Conservation (phyloP, 202 grass and related monocot genomes). For the Alloteropsis angusta region DNA sequence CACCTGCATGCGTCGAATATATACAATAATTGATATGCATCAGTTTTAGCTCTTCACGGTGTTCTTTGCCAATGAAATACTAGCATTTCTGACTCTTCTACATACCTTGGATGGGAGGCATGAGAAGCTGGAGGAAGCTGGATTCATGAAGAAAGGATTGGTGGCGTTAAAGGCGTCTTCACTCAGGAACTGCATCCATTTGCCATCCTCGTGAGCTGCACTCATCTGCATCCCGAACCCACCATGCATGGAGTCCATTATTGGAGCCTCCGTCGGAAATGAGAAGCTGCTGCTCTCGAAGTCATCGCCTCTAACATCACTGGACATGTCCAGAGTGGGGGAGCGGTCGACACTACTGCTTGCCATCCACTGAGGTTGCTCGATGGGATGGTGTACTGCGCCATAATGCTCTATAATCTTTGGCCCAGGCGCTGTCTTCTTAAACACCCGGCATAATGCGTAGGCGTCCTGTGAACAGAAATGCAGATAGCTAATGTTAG, state of each 20-base stretch:
- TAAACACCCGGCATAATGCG: conserved; percentile 84
- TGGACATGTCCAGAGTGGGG: conserved; percentile 43
- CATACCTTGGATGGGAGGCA: conserved; percentile 74
- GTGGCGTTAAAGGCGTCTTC: conserved; percentile 60
- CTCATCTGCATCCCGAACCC: conserved; percentile 41
- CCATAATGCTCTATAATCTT: conserved; percentile 81
- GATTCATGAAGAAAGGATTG: conserved; percentile 38
- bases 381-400: conserved; percentile 35
- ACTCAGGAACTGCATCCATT: conserved; percentile 70
- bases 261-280: conserved; percentile 35
- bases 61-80: not conserved
- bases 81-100: not conserved
- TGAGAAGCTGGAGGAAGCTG: conserved; percentile 36
- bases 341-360: conserved; percentile 37
- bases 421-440: conserved; percentile 70
- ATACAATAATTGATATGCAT: not conserved
- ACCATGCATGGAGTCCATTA: conserved; percentile 42
- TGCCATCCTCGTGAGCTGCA: conserved; percentile 35
- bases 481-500: not conserved
- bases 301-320: conserved; percentile 69
- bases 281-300: conserved; percentile 59
- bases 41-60: not conserved
- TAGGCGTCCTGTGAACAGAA: conserved; percentile 59
- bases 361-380: conserved; percentile 46
- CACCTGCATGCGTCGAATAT: conserved; percentile 31